A percentile compares a stretch with the other conserved stretches of the same genome.
Evolutionary conservation across 306 rosid species (phyloP).

Genomic region (Coriaria nepalensis): DNA sequence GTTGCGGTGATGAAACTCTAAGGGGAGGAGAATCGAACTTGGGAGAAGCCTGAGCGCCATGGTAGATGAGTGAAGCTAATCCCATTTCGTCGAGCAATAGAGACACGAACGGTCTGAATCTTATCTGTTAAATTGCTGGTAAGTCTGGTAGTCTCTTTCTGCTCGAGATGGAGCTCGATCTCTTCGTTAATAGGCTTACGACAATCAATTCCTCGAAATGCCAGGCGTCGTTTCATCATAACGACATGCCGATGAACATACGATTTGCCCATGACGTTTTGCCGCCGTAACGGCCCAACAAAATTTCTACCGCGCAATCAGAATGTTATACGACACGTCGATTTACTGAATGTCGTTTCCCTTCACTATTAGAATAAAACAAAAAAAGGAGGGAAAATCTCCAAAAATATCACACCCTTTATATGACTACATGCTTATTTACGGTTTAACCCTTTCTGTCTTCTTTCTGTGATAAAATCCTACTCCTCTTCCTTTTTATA

Average conservation of each 20-base stretch:
- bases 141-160: neutral
- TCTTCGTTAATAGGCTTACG: too few species aligned
- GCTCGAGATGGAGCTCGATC: too few species aligned
- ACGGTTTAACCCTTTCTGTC: neutral
- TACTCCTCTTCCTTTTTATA: too few species aligned
- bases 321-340: neutral
- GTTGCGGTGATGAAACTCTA: conserved; percentile 19
- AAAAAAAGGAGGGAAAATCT: neutral
- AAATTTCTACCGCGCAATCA: too few species aligned
- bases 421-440: neutral
- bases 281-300: too few species aligned
- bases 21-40: conserved; percentile 10
- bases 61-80: conserved; percentile 48
- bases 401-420: neutral
- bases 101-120: neutral
- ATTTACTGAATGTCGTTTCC: neutral
- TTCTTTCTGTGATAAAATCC: too few species aligned
- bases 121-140: neutral
- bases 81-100: conserved; percentile 27
- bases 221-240: too few species aligned
- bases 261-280: too few species aligned
- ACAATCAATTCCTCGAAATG: too few species aligned
- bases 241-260: too few species aligned
- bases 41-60: conserved; percentile 26
- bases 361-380: neutral